Conservation (phyloP, 805 yeast genomes). For the Zygoascus ofunaensis region DNA sequence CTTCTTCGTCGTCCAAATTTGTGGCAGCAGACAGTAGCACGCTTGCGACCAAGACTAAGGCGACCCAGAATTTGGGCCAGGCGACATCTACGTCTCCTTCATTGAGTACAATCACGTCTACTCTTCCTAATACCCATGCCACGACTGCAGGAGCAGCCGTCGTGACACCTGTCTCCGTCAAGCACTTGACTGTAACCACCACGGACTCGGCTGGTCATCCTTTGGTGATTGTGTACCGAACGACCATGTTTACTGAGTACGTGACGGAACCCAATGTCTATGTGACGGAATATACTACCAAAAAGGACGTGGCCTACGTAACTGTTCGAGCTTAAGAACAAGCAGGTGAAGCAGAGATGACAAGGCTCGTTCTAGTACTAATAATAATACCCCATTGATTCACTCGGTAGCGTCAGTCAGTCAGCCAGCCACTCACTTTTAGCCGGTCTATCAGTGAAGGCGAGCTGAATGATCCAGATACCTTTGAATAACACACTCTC, state of each 20-base stretch:
- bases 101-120: neutral
- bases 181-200: neutral
- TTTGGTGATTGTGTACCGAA: neutral
- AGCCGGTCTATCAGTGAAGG: constrained; percentile 15
- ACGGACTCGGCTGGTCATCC: neutral
- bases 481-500: no score
- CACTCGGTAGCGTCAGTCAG: neutral
- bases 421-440: neutral
- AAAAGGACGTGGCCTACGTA: neutral
- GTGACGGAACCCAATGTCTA: neutral
- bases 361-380: no score
- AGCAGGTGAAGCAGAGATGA: no score
- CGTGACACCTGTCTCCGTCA: neutral
- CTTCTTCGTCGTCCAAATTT: neutral
- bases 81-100: neutral
- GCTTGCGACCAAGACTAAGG: neutral
- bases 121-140: neutral
- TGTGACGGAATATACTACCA: neutral
- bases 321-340: no score
- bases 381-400: no score
- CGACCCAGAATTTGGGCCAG: neutral
- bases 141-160: neutral
- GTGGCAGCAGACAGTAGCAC: neutral
- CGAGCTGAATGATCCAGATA: no score
- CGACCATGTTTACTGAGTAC: neutral